Percentiles rank a stretch among this genome's conserved stretches.
Evolutionary conservation across 805 yeast species (phyloP).

Genomic region (Saccharomycopsis sp.): DNA sequence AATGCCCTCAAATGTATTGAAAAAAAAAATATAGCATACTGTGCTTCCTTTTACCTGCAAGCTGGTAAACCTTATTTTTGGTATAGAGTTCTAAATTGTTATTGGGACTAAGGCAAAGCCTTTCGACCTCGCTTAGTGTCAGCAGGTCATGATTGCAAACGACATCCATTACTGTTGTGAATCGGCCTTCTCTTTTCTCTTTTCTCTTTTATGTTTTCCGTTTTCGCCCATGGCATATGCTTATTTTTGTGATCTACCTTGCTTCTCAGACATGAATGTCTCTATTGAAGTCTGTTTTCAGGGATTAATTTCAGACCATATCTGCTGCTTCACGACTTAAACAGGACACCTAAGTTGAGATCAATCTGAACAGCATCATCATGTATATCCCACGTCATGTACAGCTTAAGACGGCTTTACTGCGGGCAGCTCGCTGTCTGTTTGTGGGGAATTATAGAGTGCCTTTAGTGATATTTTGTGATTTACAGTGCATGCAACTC

Average conservation of each 20-base stretch:
- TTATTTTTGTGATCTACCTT: background rate
- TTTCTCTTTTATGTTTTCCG: background rate
- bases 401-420: background rate
- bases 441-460: too few species aligned
- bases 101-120: background rate
- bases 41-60: too few species aligned
- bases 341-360: background rate
- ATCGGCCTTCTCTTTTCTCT: background rate
- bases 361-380: too few species aligned
- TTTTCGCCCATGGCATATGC: background rate
- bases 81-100: background rate
- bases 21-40: too few species aligned
- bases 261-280: background rate
- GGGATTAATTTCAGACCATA: background rate
- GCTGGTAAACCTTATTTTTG: background rate
- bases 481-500: background rate
- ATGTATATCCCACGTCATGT: background rate
- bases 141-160: background rate
- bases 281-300: background rate
- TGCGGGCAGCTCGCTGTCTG: too few species aligned
- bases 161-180: background rate
- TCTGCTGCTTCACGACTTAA: background rate
- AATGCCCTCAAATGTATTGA: too few species aligned
- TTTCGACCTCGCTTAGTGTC: background rate
- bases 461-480: background rate